Conservation (phyloP, 2,329 filamentous ascomycete genomes). For the Pseudocercospora pini-densiflorae region DNA sequence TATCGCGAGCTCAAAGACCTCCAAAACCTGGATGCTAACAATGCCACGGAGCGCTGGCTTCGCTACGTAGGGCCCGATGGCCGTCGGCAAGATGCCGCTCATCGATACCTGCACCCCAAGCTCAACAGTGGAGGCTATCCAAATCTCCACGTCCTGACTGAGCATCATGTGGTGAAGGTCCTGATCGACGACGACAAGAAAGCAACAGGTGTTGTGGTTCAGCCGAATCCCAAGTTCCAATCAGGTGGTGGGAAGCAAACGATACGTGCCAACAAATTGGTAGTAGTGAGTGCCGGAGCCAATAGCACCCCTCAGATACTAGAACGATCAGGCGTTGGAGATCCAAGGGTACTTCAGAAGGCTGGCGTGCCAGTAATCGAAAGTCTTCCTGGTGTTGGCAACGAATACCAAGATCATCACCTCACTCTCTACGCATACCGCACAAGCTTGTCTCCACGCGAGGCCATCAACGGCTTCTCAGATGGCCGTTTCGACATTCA, state of each 20-base stretch:
- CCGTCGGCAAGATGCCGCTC: slow-evolving; percentile 62
- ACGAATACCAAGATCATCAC: slow-evolving; percentile 38
- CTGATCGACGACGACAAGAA: slow-evolving; percentile 42
- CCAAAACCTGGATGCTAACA: slow-evolving; percentile 54
- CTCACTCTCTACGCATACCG: slow-evolving; percentile 59
- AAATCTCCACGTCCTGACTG: slow-evolving; percentile 63
- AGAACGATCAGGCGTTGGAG: slow-evolving; percentile 66
- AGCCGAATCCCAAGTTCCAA: slow-evolving; percentile 43
- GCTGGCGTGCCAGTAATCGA: slow-evolving; percentile 36
- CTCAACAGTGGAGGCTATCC: slow-evolving; percentile 56
- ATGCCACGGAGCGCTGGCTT: slow-evolving; percentile 50
- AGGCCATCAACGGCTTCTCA: slow-evolving; percentile 60
- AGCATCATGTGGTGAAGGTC: slow-evolving; percentile 56
- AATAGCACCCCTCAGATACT: slow-evolving; percentile 61
- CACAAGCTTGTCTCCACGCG: slow-evolving; percentile 47
- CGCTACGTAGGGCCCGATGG: slow-evolving; percentile 59
- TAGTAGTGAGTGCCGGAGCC: slow-evolving; percentile 63
- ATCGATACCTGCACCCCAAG: slow-evolving; percentile 59
- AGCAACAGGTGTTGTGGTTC: slow-evolving; percentile 64
- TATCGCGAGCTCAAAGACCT: slow-evolving; percentile 59
- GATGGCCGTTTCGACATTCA: slow-evolving; percentile 52
- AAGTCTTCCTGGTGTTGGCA: slow-evolving; percentile 18
- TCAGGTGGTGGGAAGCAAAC: slow-evolving; percentile 22
- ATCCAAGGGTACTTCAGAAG: slow-evolving; percentile 19
- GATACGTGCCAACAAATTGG: slow-evolving; percentile 59